Evolutionary conservation across 257 asterid species (phyloP).

Genomic region (Ophiorrhiza pumila): DNA sequence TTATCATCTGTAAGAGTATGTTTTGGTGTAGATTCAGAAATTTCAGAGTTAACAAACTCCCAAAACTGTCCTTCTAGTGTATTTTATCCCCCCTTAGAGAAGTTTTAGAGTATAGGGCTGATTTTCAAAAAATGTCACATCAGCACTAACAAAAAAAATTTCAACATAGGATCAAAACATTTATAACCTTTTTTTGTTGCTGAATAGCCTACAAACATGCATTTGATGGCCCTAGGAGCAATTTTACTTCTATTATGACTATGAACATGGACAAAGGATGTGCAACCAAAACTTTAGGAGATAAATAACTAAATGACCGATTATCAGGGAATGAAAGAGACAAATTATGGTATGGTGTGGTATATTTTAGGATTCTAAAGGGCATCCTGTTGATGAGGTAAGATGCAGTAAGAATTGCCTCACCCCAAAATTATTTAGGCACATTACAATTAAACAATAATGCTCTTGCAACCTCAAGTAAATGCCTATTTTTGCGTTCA

Average conservation of each 20-base stretch:
- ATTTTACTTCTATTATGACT: neutral
- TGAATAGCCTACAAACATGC: conserved; percentile 8
- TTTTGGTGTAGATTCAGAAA: neutral
- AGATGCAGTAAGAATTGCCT: neutral
- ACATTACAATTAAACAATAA: neutral
- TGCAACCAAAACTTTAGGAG: too few relatives aligned
- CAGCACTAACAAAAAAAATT: neutral
- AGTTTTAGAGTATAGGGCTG: neutral
- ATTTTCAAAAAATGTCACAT: neutral
- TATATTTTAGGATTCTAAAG: neutral
- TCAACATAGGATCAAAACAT: too few relatives aligned
- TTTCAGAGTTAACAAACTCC: neutral
- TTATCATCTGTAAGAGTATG: too few relatives aligned
- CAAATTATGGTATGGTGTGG: neutral
- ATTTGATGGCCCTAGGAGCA: neutral
- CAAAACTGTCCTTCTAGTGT: neutral
- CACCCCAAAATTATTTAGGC: neutral
- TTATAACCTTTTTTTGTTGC: neutral
- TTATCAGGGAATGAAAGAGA: neutral
- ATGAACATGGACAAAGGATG: too few relatives aligned
- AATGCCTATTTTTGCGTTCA: too few relatives aligned
- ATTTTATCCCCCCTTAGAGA: conserved; percentile 1
- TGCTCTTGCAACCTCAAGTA: neutral
- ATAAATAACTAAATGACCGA: neutral
- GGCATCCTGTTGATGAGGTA: conserved; percentile 4